A percentile compares a stretch with the other conserved stretches of the same genome.
Evolutionary conservation across 1,284 basidiomycete genomes (phyloP).

Genomic region (Coriolopsis trogii): DNA sequence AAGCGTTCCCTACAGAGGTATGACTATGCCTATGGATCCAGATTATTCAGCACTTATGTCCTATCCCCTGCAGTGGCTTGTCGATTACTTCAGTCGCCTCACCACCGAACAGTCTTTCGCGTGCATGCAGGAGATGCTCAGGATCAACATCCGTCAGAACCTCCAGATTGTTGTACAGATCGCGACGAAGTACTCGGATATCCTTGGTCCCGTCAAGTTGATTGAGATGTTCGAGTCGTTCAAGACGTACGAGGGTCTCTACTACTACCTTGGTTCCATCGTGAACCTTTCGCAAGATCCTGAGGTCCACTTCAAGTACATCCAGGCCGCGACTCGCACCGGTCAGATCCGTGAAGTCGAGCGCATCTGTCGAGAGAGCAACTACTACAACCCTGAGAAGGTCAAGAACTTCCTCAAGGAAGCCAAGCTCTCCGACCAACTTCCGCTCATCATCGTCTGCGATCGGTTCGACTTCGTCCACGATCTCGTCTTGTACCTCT

Average conservation of each 20-base stretch:
- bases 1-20: constrained; percentile 85
- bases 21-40: constrained; percentile 10
- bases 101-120: constrained; percentile 99
- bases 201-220: constrained; percentile 94
- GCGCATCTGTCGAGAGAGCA: constrained; percentile 97
- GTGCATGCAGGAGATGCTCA: constrained; percentile 97
- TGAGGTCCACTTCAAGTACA: constrained; percentile 99
- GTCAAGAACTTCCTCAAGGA: constrained; percentile 99
- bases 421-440: constrained; percentile 94
- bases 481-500: constrained; percentile 97
- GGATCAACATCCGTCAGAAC: constrained; percentile 97
- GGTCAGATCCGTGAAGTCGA: constrained; percentile 99
- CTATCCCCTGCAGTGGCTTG: constrained; percentile 76
- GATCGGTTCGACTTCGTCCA: constrained; percentile 99
- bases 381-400: constrained; percentile 98
- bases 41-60: constrained; percentile 1
- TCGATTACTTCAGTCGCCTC: constrained; percentile 96
- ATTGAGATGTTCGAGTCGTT: constrained; percentile 99
- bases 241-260: constrained; percentile 97
- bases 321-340: constrained; percentile 97
- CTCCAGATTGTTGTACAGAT: constrained; percentile 97
- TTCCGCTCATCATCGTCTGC: constrained; percentile 99
- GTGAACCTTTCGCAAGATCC: constrained; percentile 97
- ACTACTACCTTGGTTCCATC: constrained; percentile 97
- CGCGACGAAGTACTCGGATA: constrained; percentile 98